Evolutionary conservation across 352 stramenopile species (phyloP).

Genomic region (Thalassiosira hispida): DNA sequence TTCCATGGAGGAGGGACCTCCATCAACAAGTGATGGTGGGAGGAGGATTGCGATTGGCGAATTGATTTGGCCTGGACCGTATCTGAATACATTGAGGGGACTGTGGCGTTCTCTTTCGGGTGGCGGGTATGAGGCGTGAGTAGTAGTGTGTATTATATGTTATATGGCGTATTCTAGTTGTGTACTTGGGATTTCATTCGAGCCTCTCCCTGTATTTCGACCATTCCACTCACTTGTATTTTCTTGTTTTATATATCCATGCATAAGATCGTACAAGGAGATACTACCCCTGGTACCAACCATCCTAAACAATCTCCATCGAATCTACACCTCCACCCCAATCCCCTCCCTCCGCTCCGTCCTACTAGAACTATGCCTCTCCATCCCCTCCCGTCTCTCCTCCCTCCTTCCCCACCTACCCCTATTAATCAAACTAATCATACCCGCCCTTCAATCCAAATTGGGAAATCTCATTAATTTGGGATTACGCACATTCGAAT

Average conservation of each 20-base stretch:
- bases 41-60: not conserved
- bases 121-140: conserved; percentile 95
- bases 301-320: conserved; percentile 92
- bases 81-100: conserved; percentile 92
- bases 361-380: conserved; percentile 95
- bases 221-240: not conserved
- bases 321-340: conserved; percentile 90
- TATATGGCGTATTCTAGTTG: not conserved
- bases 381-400: conserved; percentile 93
- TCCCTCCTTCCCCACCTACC: conserved; percentile 96
- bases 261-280: conserved; percentile 93
- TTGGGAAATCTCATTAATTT: conserved; percentile 94
- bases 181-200: conserved; percentile 3
- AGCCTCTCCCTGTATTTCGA: not conserved
- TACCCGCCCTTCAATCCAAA: conserved; percentile 92
- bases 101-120: conserved; percentile 96
- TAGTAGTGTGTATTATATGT: not conserved
- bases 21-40: conserved; percentile 3
- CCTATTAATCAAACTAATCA: conserved; percentile 94
- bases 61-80: conserved; percentile 86
- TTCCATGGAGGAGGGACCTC: conserved; percentile 83
- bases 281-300: conserved; percentile 92
- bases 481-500: conserved; percentile 90
- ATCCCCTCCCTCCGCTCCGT: conserved; percentile 90
- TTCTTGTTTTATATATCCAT: not conserved